Conservation (phyloP, 1,139 yeast genomes). For the Taiozyma sp. region DNA sequence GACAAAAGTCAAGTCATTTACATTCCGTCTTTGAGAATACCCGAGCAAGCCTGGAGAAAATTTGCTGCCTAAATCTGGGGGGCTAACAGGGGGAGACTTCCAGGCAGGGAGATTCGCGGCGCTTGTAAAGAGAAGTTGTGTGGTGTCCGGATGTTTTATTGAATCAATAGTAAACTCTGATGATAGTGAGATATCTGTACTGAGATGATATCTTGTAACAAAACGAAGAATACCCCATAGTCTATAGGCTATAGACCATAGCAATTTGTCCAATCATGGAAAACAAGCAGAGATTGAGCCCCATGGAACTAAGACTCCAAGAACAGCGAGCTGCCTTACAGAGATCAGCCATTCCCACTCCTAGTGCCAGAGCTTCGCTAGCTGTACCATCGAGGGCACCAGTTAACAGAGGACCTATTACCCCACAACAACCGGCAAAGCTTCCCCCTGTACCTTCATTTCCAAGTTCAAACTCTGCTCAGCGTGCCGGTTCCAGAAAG, state of each 20-base stretch:
- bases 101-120: background rate
- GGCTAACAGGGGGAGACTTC: background rate
- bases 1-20: background rate
- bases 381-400: background rate
- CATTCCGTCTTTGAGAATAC: too few relatives aligned
- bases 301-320: background rate
- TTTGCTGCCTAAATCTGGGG: background rate
- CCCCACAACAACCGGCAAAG: background rate
- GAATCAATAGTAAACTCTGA: too few relatives aligned
- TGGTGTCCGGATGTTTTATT: background rate
- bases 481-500: conserved; percentile 28
- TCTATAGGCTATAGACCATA: too few relatives aligned
- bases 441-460: conserved; percentile 1
- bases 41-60: background rate
- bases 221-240: too few relatives aligned
- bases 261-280: background rate
- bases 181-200: too few relatives aligned
- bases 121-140: background rate
- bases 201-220: too few relatives aligned
- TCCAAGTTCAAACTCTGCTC: conserved; percentile 31
- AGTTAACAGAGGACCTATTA: background rate
- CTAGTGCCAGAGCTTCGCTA: background rate
- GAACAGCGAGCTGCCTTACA: background rate
- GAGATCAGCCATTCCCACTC: background rate
- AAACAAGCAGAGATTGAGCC: background rate